phyloP scores from a whole-genome alignment of 1,284 basidiomycete genomes.

The Ceratobasidium papillatum region DNA sequence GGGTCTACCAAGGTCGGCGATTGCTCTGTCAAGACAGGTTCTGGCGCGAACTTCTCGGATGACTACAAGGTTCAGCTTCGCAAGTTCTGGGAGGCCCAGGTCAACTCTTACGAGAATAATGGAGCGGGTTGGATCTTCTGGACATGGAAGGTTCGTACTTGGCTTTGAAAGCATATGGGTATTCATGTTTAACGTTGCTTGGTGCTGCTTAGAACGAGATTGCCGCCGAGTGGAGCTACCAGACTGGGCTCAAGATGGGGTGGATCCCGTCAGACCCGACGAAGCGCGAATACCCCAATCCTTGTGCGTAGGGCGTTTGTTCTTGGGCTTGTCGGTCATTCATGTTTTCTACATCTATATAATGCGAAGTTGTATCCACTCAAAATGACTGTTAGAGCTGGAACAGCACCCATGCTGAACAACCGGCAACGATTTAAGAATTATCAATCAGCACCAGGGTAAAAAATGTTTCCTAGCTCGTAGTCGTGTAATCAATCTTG shows the following conservation, averaged over 20 bases:
- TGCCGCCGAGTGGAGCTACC: constrained; percentile 72
- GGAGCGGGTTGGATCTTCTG: constrained; percentile 77
- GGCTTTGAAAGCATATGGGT: neutral
- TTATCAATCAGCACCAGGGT: too few species aligned
- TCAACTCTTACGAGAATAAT: constrained; percentile 46
- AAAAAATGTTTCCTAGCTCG: too few species aligned
- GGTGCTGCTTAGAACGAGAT: constrained; percentile 60
- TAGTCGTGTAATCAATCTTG: too few species aligned
- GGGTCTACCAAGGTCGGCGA: constrained; percentile 73
- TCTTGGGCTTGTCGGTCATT: neutral
- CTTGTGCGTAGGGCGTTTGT: constrained; percentile 56
- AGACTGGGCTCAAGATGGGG: constrained; percentile 72
- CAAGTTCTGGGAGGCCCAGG: constrained; percentile 87
- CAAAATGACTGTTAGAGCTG: too few species aligned
- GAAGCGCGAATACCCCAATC: constrained; percentile 58
- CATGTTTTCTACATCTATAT: neutral
- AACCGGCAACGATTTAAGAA: too few species aligned
- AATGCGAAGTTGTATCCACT: neutral
- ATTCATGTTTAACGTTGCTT: neutral
- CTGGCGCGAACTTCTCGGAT: constrained; percentile 72
- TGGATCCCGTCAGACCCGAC: constrained; percentile 80
- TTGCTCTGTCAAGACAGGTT: constrained; percentile 77
- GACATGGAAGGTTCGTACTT: constrained; percentile 70
- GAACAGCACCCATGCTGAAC: too few species aligned
- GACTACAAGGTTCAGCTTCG: constrained; percentile 86